Evolutionary conservation across 192 early-diverging fungal genomes (phyloP), one percentile per base, ranked within the genome.

Genomic region (Spinellus fusiger): DNA sequence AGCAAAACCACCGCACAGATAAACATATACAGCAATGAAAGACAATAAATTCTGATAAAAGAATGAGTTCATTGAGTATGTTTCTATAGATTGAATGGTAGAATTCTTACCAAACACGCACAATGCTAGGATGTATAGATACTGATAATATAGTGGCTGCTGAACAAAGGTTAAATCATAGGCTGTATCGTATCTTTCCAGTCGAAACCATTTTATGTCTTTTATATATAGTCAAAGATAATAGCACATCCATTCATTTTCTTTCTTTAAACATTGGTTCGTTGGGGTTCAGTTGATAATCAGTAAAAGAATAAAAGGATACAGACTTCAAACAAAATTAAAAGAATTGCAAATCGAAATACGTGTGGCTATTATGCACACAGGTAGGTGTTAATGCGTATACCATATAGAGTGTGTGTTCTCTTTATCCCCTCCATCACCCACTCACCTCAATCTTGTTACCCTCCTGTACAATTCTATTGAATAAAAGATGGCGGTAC

Each of bases 311-410:
- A 27, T 47, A 64, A 64, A 64, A 64, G 49, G 32, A 38, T 66
- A 86, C 84, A 93, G 49, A 95, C 93, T 77, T 92, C 92, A 67
- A 95, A 95, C 13, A 95, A 70, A 22, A 93, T 77, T 37, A 95
- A 68, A 7, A 95, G 79, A 4, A 96, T 70, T 5, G 84, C 85
- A 31, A 95, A 77, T 54, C 92, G 90, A 56, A 78, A 64, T 12
- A 92, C 81, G 58, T 84, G 84, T 49, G 71, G 77, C 80, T 93
- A 56, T 22, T 4, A 32, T 44, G n/a, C 18, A 6, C 35, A n/a
- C 16, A 62, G 25, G 33, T 33, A 35, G 33, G 7, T 0, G 22
- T 38, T 15, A 29, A 4, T 18, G 32, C 9, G 13, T 35, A 4
- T 12, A 34, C 2, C 13, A 7, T 6, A 12, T 5, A 46, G 23